Evolutionary conservation across 1,139 yeast species (phyloP), one percentile per base, ranked within the genome.

Genomic region (Candida sp.): DNA sequence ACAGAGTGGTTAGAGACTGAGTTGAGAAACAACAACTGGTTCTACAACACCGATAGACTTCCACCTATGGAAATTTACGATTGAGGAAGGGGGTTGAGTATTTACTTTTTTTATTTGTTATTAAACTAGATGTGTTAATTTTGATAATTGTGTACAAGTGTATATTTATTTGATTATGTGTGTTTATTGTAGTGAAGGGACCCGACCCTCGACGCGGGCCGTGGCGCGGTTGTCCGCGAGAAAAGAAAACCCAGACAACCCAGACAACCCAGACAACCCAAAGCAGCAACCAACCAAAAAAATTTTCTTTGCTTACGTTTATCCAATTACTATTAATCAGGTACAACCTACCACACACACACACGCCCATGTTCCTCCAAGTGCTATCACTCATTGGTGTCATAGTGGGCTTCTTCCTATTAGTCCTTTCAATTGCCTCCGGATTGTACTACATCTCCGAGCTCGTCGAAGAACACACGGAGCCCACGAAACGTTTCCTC

Each of bases 21-120:
- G 67, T 82, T 92, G 46, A 97, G 92, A 50, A 84, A 89, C 5
- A 94, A 90, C 26, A 94, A 96, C 63, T 94, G 98, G 98, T 92
- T 92, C 68, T 93, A 91, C 74, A 90, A 88, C 60, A 87, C 96
- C 49, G 99, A 94, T 66, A 84, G 96, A 64, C 76, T 94, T 44
- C 98, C 98, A 7, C 99, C 99, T 2, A 85, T 94, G 53, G 98
- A 94, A 67, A 94, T 94, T 50, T 94, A 90, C 68, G 96, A 93
- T 64, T 94, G 69, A 41, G 23, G 4, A 11, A n/a, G 7, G 26
- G 5, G 37, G 31, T 32, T n/a, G n/a, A 7, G 4, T 42, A 4
- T 42, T 33, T 42, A 25, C 11, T 33, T 31, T 42, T 2, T 23
- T 42, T 28, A 9, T 17, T 28, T 12, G 1, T 31, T 30, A 26